phyloP scores from a whole-genome alignment of 768 basidiomycete genomes.

The Suillus discolor region DNA sequence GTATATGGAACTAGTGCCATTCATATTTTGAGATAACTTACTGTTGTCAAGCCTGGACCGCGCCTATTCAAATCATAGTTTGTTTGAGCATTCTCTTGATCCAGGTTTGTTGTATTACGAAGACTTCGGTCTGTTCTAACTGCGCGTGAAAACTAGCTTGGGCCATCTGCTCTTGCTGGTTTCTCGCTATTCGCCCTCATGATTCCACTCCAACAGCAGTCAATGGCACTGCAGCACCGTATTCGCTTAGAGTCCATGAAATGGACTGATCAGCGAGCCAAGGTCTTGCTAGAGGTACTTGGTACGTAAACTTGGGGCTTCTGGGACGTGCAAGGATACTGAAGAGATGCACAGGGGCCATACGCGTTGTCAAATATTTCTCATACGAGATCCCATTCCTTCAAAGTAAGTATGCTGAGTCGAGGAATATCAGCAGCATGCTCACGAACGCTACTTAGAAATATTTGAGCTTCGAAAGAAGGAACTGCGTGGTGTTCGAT shows the following conservation, averaged over 20 bases:
- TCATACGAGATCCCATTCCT: conserved; percentile 72
- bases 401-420: conserved; percentile 45
- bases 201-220: conserved; percentile 61
- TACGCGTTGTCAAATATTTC: conserved; percentile 80
- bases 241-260: conserved; percentile 57
- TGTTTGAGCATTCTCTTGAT: conserved; percentile 60
- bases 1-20: conserved; percentile 1
- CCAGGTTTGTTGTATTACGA: conserved; percentile 41
- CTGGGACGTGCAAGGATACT: background rate
- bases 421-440: conserved; percentile 4
- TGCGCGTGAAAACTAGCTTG: conserved; percentile 45
- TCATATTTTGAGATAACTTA: conserved; percentile 1
- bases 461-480: conserved; percentile 53
- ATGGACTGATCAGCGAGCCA: conserved; percentile 65
- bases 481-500: conserved; percentile 58
- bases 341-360: conserved; percentile 41
- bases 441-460: conserved; percentile 36
- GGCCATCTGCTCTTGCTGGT: conserved; percentile 69
- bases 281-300: conserved; percentile 65
- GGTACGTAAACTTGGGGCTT: conserved; percentile 33
- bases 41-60: conserved; percentile 55
- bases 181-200: conserved; percentile 67
- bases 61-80: conserved; percentile 65
- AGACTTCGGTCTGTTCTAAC: background rate
- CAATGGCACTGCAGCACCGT: conserved; percentile 60